phyloP scores from a whole-genome alignment of 306 rosid species.

The Trifolium repens region DNA sequence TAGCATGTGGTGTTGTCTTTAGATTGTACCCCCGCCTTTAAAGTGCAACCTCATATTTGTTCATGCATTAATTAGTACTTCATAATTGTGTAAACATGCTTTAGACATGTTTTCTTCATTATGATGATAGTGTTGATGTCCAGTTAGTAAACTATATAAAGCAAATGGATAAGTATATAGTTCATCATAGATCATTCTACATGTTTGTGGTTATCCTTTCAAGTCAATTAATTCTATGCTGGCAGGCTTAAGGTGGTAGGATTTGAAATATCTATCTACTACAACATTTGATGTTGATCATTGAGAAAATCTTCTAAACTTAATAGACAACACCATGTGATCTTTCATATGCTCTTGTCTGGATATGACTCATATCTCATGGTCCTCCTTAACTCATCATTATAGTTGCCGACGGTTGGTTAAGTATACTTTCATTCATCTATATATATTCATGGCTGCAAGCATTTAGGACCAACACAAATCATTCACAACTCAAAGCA shows the following conservation, averaged over 20 bases:
- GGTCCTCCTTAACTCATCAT: not conserved
- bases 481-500: constrained; percentile 8
- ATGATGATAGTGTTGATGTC: not conserved
- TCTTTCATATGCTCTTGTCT: constrained; percentile 36
- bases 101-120: constrained; percentile 25
- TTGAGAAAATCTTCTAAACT: constrained; percentile 9
- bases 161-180: not conserved
- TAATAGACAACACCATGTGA: constrained; percentile 47
- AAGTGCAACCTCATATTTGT: not conserved
- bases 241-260: constrained; percentile 3
- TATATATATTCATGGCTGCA: constrained; percentile 38
- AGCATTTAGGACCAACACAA: constrained; percentile 32
- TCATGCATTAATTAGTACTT: constrained; percentile 10
- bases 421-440: constrained; percentile 16
- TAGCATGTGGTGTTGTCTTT: not conserved
- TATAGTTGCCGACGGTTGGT: constrained; percentile 3
- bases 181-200: not conserved
- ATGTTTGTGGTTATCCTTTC: not conserved
- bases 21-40: not conserved
- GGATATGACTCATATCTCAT: not conserved
- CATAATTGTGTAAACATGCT: constrained; percentile 32
- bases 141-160: constrained; percentile 2
- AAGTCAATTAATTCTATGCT: not conserved
- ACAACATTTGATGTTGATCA: not conserved
- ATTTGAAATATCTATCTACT: not conserved